Evolutionary conservation across 1,139 yeast species (phyloP).

Genomic region (Zhuliangozyma parablackwelliae): DNA sequence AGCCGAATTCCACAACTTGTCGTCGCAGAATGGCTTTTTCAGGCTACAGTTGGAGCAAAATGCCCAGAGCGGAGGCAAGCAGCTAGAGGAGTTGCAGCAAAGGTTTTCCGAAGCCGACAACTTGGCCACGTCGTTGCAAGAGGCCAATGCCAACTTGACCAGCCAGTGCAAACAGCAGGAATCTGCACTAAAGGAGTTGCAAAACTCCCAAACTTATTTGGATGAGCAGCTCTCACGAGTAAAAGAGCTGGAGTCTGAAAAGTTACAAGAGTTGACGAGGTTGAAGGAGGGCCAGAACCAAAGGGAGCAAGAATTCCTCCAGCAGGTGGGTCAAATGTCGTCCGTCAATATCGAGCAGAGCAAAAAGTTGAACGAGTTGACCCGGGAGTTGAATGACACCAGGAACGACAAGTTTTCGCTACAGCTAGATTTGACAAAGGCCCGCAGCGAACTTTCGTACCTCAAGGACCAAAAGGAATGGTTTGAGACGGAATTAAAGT

Average conservation of each 20-base stretch:
- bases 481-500: slow-evolving; percentile 46
- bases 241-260: slow-evolving; percentile 4
- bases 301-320: slow-evolving; percentile 6
- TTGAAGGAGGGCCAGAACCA: slow-evolving; percentile 7
- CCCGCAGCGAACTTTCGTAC: slow-evolving; percentile 32
- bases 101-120: slow-evolving; percentile 13
- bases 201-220: slow-evolving; percentile 8
- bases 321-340: slow-evolving; percentile 44
- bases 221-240: slow-evolving; percentile 5
- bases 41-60: slow-evolving; percentile 54
- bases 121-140: slow-evolving; percentile 10
- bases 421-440: slow-evolving; percentile 40
- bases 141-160: slow-evolving; percentile 21
- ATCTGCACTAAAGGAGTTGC: slow-evolving; percentile 11
- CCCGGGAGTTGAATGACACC: slow-evolving; percentile 32
- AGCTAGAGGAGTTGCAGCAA: slow-evolving; percentile 26
- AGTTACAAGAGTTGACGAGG: slow-evolving; percentile 6
- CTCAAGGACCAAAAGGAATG: slow-evolving; percentile 38
- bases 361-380: slow-evolving; percentile 33
- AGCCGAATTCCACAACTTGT: slow-evolving; percentile 43
- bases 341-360: slow-evolving; percentile 46
- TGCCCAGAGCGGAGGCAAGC: slow-evolving; percentile 16
- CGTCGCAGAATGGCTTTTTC: slow-evolving; percentile 47
- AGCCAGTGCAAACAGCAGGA: slow-evolving; percentile 17
- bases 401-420: slow-evolving; percentile 35